Percentiles rank a stretch among this genome's conserved stretches.
Evolutionary conservation across 345 rosid genomes (phyloP).

Genomic region (Acer negundo): DNA sequence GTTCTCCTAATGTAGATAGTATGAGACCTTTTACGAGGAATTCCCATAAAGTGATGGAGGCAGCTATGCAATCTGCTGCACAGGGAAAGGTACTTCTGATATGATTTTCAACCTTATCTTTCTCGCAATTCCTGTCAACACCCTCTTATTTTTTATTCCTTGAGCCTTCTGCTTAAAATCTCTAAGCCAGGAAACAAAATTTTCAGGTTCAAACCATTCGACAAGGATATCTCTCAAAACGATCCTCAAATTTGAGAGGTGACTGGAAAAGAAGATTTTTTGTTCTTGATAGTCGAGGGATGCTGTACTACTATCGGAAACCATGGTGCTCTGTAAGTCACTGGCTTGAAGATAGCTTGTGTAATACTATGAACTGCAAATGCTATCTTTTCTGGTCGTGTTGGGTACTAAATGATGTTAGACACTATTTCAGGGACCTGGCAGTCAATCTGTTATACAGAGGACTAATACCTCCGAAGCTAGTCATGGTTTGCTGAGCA

Average conservation of each 20-base stretch:
- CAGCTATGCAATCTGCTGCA: slow-evolving; percentile 75
- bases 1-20: slow-evolving; percentile 46
- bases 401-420: slow-evolving; percentile 24
- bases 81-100: slow-evolving; percentile 59
- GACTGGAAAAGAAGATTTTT: slow-evolving; percentile 86
- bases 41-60: slow-evolving; percentile 74
- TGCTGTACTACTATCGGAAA: slow-evolving; percentile 84
- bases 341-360: slow-evolving; percentile 20
- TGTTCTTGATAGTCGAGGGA: slow-evolving; percentile 81
- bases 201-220: slow-evolving; percentile 75
- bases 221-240: slow-evolving; percentile 80
- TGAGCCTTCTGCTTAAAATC: slow-evolving; percentile 3
- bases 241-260: slow-evolving; percentile 83
- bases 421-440: slow-evolving; percentile 46
- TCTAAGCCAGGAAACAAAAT: neutral
- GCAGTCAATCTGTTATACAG: slow-evolving; percentile 53
- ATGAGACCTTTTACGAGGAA: slow-evolving; percentile 45
- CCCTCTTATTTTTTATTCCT: neutral
- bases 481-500: slow-evolving; percentile 65
- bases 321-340: slow-evolving; percentile 61
- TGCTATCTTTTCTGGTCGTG: slow-evolving; percentile 7
- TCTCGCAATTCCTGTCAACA: neutral
- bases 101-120: neutral
- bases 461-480: slow-evolving; percentile 52
- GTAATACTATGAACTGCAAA: slow-evolving; percentile 1